These are phyloP conservation scores for Fusarium sp. DNA, from an alignment of 2,329 filamentous ascomycete genomes.

Conservation along the genomic window DNA sequence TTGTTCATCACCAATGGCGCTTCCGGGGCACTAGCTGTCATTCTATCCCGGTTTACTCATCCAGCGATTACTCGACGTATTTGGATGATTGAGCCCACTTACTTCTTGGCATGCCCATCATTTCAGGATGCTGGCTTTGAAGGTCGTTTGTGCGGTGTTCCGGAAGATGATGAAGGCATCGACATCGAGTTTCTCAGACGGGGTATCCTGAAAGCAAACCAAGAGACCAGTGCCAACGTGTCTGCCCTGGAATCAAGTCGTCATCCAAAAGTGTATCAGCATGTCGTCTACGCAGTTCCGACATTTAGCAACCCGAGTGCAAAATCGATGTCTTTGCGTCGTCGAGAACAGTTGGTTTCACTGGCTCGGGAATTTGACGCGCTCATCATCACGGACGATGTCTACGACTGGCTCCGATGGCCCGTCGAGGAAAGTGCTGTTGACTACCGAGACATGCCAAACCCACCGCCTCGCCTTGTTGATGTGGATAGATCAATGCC, in stretches of 20 bases:
- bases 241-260: background rate
- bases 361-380: slow-evolving; percentile 77
- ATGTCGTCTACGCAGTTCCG: slow-evolving; percentile 78
- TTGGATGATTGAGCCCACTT: slow-evolving; percentile 75
- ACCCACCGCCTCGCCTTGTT: too few species aligned
- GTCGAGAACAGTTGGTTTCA: slow-evolving; percentile 70
- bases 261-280: slow-evolving; percentile 71
- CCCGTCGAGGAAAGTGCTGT: slow-evolving; percentile 23
- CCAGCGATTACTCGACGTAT: slow-evolving; percentile 72
- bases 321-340: slow-evolving; percentile 72
- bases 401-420: slow-evolving; percentile 81
- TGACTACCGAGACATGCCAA: too few species aligned
- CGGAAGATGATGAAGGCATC: slow-evolving; percentile 65
- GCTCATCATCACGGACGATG: slow-evolving; percentile 78
- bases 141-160: slow-evolving; percentile 68
- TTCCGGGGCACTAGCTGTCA: background rate
- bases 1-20: background rate
- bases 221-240: too few species aligned
- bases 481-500: slow-evolving; percentile 58
- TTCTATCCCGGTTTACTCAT: slow-evolving; percentile 66
- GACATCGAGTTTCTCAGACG: slow-evolving; percentile 36
- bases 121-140: slow-evolving; percentile 74
- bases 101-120: slow-evolving; percentile 74
- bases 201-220: background rate
- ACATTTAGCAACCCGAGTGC: slow-evolving; percentile 80